Base-by-base conservation (phyloP, 2,329 filamentous ascomycete species). In the Chrysoporthe austroafricana region DNA sequence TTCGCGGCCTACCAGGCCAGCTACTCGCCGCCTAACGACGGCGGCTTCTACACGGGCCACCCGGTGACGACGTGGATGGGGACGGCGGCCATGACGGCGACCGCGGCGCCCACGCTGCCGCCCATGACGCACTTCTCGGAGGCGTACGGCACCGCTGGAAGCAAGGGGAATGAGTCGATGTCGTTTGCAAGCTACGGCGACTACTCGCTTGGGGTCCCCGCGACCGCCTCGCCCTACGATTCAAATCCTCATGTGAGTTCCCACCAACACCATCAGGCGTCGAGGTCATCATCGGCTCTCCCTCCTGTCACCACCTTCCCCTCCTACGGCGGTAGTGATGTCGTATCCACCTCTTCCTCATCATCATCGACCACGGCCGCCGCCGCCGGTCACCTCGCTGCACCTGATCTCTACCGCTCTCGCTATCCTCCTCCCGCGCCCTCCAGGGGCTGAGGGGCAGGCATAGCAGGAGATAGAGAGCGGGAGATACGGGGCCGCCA, bases 211-310 rank as follows among this genome's bases (percentile, higher is more conserved):
- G 83, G 84, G 62, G 86, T 92, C 76, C 89, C 91, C 73, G 85
- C 91, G 73, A 84, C 84, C 76, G 81, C 83, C 67, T 84, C 86
- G 73, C 82, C 86, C 36, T 93, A 92, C 82, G 87, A 91, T 77
- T 86, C 87, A 78, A 86, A 87, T 79, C 87, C 90, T 85, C 90
- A 92, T 87, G 91, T 94, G 90, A 90, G 88, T 89, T 82, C 78
- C 75, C 81, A 81, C 18, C 50, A 63, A 44, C 61, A 60, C 57
- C 50, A 57, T 11, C 59, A 61, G 59, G 63, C 63, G 63, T 52
- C 63, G 63, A 65, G 63, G 36, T 60, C 36, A 56, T 59, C 43
- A 39, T 58, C 63, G 43, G 56, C 63, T 59, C 59, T 66, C 64
- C 67, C 63, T 63, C 65, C 77, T 70, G 73, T 65, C 63, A 60